phyloP scores from a whole-genome alignment of 345 rosid species.

The Leavenworthia alabamica region DNA sequence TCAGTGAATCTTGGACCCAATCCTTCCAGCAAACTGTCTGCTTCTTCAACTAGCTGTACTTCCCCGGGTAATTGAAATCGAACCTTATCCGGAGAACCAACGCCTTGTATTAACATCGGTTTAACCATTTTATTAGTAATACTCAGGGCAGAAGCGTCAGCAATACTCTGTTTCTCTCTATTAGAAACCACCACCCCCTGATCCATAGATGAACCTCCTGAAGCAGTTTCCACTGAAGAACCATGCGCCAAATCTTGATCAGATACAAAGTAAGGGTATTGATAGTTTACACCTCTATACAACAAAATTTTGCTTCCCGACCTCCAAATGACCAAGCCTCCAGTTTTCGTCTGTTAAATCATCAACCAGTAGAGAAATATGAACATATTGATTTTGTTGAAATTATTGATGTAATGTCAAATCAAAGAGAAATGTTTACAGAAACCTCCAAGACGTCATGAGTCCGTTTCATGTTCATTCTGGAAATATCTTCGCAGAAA shows the following conservation, averaged over 20 bases:
- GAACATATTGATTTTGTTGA: not conserved
- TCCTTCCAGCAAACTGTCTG: slow-evolving; percentile 71
- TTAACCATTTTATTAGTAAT: slow-evolving; percentile 22
- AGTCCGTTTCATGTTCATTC: slow-evolving; percentile 89
- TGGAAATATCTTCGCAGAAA: slow-evolving; percentile 72
- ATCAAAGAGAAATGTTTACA: not conserved
- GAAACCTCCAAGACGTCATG: slow-evolving; percentile 92
- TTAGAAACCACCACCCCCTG: slow-evolving; percentile 17
- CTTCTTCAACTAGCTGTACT: slow-evolving; percentile 65
- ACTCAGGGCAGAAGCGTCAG: slow-evolving; percentile 24
- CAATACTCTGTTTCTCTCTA: slow-evolving; percentile 22
- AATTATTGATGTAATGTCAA: not conserved
- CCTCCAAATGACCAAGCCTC: slow-evolving; percentile 93
- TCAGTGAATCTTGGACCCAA: slow-evolving; percentile 83
- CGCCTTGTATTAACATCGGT: slow-evolving; percentile 47
- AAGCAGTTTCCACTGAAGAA: slow-evolving; percentile 32
- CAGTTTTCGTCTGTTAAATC: slow-evolving; percentile 71
- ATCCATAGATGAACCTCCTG: slow-evolving; percentile 18
- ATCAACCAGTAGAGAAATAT: slow-evolving; percentile 9
- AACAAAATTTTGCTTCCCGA: slow-evolving; percentile 78
- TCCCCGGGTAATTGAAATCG: slow-evolving; percentile 83
- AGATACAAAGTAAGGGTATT: slow-evolving; percentile 68
- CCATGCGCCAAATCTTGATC: slow-evolving; percentile 27
- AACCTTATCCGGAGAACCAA: slow-evolving; percentile 65
- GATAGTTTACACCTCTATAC: slow-evolving; percentile 74